Evolutionary conservation across 2,329 filamentous ascomycete species (phyloP), one percentile per base, ranked within the genome.

Genomic region (Pyrenophora seminiperda): DNA sequence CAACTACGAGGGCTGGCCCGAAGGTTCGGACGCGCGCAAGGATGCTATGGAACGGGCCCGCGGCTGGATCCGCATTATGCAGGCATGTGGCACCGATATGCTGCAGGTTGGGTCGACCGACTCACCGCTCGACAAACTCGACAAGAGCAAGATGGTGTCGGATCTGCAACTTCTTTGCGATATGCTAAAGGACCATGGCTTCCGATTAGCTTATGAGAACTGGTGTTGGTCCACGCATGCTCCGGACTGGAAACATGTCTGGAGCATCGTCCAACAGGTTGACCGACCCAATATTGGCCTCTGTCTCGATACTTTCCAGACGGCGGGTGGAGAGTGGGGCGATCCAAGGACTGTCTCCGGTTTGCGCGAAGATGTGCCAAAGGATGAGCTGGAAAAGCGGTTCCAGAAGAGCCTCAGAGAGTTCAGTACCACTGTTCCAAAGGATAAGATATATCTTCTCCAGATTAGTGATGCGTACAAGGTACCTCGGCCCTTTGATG

Each of bases 281-380:
- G 74, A 89, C 57, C 73, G 84, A 2, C 76, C 79, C 0, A 91
- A 92, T 53, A 76, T 91, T 9, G 88, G 89, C 0, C 75, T 92
- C 0, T 92, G 88, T 58, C 79, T 93, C 1, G 88, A 93, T 60
- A 91, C 88, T 0, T 92, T 92, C 73, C 88, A 92, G 66, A 86
- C 82, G 2, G 86, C 83, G 0, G 88, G 87, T 0, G 82, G 85
- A 1, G 88, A 92, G 65, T 91, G 83, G 81, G 88, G 77, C 0
- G 87, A 91, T 58, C 89, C 89, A 0, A 86, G 82, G 0, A 89
- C 86, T 0, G 45, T 69, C 1, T 84, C 82, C 0, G 88, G 88
- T 0, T 61, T 84, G 2, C 70, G 85, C 1, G 82, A 86, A 49
- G 72, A 75, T 13, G 67, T 76, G 0, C 70, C 73, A 0, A 63